Conservation (phyloP, 2,329 filamentous ascomycete species). For the Colletotrichum aenigma region DNA sequence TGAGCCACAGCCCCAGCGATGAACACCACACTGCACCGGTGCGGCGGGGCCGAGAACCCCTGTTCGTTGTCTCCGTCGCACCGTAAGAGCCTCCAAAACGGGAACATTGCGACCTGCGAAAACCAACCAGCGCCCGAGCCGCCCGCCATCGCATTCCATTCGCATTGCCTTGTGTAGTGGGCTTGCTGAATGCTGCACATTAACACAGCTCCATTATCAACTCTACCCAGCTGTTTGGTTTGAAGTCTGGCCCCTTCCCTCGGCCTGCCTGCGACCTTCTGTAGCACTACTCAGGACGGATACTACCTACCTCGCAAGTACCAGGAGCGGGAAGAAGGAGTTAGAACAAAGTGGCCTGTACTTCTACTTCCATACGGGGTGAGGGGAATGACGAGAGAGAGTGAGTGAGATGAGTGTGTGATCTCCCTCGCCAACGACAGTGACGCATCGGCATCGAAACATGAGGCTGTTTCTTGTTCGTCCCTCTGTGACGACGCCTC, state of each 20-base stretch:
- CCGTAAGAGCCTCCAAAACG: constrained; percentile 15
- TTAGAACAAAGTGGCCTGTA: background rate
- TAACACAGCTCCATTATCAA: constrained; percentile 15
- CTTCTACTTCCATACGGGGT: background rate
- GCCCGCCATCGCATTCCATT: background rate
- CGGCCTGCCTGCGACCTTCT: background rate
- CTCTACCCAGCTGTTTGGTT: constrained; percentile 32
- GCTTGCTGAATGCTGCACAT: background rate
- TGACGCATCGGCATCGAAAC: constrained; percentile 32
- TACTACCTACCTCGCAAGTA: background rate
- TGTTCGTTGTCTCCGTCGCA: background rate
- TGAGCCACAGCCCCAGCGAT: background rate
- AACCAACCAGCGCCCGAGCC: background rate
- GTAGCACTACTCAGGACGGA: background rate
- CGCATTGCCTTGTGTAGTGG: background rate
- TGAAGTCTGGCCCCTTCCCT: constrained; percentile 25
- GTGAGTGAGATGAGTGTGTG: background rate
- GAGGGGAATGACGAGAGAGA: background rate
- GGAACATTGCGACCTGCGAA: background rate
- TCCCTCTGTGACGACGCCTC: constrained; percentile 14
- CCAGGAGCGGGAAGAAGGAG: background rate
- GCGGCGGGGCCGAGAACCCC: constrained; percentile 12
- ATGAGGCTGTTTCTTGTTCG: constrained; percentile 32
- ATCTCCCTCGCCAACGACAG: background rate
- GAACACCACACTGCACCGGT: background rate